phyloP scores from a whole-genome alignment of 345 rosid genomes.

The Linum tenue region DNA sequence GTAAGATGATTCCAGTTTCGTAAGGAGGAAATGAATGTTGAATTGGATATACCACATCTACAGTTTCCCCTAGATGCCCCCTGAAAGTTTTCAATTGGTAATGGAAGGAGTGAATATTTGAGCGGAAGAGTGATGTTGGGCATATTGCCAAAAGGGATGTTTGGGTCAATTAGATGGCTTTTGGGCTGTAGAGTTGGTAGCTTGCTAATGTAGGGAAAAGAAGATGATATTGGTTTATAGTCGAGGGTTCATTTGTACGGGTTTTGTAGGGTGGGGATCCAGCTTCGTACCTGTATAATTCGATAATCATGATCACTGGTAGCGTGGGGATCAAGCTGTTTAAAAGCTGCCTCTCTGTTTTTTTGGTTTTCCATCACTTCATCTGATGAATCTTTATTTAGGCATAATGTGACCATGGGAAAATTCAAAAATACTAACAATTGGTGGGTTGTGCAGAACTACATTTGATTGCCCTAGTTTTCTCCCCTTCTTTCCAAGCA shows the following conservation, averaged over 20 bases:
- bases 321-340: conserved; percentile 25
- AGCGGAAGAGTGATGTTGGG: conserved; percentile 7
- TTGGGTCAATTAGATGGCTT: conserved; percentile 2
- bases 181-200: conserved; percentile 43
- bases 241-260: conserved; percentile 2
- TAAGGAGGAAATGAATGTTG: conserved; percentile 15
- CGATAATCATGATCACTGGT: conserved; percentile 5
- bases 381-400: neutral
- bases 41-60: conserved; percentile 16
- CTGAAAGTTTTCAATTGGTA: no score
- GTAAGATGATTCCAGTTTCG: conserved; percentile 13
- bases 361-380: conserved; percentile 14
- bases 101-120: no score
- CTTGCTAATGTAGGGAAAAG: conserved; percentile 34
- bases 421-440: conserved; percentile 11
- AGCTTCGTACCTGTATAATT: conserved; percentile 17
- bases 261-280: conserved; percentile 12
- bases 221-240: conserved; percentile 13
- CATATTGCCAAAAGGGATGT: neutral
- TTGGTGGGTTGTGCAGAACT: conserved; percentile 29
- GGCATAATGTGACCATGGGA: no score
- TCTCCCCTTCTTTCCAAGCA: neutral
- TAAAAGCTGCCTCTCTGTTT: conserved; percentile 28
- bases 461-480: neutral
- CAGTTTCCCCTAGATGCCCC: neutral